These are phyloP conservation scores for Vitis hybrid DNA, from an alignment of 177 flowering plant genomes.

Conservation along the genomic window DNA sequence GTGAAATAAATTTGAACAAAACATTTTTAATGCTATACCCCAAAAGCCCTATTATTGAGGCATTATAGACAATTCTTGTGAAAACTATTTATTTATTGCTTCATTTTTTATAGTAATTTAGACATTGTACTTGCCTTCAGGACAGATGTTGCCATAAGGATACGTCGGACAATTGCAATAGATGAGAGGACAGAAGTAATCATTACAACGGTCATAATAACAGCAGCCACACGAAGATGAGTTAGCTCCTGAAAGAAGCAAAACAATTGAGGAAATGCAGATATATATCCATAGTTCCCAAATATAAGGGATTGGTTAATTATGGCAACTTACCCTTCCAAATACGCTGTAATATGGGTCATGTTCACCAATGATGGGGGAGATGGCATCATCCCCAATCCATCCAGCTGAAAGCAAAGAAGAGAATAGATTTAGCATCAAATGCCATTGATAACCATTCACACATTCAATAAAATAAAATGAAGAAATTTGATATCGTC, in stretches of 20 bases:
- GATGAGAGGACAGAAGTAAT: constrained; percentile 74
- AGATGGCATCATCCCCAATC: constrained; percentile 87
- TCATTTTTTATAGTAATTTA: not conserved
- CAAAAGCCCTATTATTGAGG: too few species aligned
- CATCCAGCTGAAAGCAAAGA: constrained; percentile 76
- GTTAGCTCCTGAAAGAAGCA: constrained; percentile 62
- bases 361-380: constrained; percentile 87
- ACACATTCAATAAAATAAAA: constrained; percentile 3
- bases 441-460: constrained; percentile 1
- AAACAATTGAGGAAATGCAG: constrained; percentile 8
- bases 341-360: constrained; percentile 76
- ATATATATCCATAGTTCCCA: constrained; percentile 5
- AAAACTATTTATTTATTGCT: too few species aligned
- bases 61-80: too few species aligned
- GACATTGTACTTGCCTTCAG: constrained; percentile 63
- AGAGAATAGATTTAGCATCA: constrained; percentile 12
- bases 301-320: constrained; percentile 11
- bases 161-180: constrained; percentile 86
- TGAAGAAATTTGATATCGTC: not conserved
- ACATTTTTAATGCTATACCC: too few species aligned
- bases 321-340: constrained; percentile 73
- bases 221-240: constrained; percentile 73
- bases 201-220: constrained; percentile 81
- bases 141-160: constrained; percentile 95
- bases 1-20: too few species aligned